Evolutionary conservation across 2,329 filamentous ascomycete genomes (phyloP).

Genomic region (Penicillium sp.): DNA sequence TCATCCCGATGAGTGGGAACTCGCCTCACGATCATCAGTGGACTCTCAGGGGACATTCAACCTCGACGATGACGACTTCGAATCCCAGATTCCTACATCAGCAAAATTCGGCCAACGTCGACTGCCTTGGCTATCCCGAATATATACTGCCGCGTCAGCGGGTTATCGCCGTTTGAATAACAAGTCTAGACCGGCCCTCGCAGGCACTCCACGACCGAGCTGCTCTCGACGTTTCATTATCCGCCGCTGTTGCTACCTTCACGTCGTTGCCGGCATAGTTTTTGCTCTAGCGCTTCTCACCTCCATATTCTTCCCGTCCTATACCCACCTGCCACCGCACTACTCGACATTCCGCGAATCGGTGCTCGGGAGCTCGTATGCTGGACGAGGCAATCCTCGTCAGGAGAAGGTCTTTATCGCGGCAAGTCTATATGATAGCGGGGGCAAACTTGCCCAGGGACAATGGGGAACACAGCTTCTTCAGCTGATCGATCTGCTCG

Average conservation of each 20-base stretch:
- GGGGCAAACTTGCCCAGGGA: constrained; percentile 58
- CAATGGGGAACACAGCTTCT: constrained; percentile 61
- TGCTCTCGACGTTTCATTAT: constrained; percentile 29
- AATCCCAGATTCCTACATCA: constrained; percentile 34
- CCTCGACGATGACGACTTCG: constrained; percentile 43
- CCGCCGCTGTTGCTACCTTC: constrained; percentile 32
- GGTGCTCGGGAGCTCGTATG: constrained; percentile 29
- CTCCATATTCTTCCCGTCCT: constrained; percentile 53
- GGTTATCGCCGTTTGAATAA: constrained; percentile 33
- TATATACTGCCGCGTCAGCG: constrained; percentile 29
- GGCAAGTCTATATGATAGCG: constrained; percentile 64
- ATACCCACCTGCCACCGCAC: constrained; percentile 53
- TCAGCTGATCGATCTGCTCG: constrained; percentile 62
- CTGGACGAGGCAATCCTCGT: constrained; percentile 49
- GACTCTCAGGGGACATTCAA: constrained; percentile 43
- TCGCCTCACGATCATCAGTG: constrained; percentile 38
- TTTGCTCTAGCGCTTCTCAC: constrained; percentile 40
- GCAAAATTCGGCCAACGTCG: constrained; percentile 24
- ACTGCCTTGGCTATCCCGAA: constrained; percentile 27
- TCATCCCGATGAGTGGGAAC: constrained; percentile 43
- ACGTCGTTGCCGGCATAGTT: constrained; percentile 28
- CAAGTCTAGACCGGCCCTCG: constrained; percentile 24
- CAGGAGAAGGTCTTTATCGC: constrained; percentile 71
- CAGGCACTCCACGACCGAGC: constrained; percentile 22
- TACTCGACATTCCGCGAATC: constrained; percentile 43